Percentiles rank a stretch among this genome's conserved stretches.
These are phyloP conservation scores for Emergomyces orientalis DNA, from an alignment of 2,329 filamentous ascomycete species.

Conservation along the genomic window DNA sequence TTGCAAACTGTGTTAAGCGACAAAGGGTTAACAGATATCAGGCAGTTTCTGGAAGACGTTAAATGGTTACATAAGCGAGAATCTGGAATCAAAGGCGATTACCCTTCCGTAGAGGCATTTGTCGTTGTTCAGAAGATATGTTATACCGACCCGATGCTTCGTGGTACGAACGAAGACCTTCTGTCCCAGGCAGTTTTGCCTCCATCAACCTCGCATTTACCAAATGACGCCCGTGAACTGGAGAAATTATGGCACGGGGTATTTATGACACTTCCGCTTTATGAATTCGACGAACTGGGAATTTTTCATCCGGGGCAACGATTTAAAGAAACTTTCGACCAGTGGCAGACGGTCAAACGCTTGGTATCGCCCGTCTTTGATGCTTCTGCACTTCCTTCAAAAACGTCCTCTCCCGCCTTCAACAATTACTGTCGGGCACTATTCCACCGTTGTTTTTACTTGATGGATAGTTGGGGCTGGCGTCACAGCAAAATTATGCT, in stretches of 20 bases:
- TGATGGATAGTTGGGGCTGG: conserved; percentile 51
- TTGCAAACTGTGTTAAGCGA: conserved; percentile 27
- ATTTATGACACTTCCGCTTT: conserved; percentile 46
- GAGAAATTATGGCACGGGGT: conserved; percentile 37
- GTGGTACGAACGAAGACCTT: conserved; percentile 33
- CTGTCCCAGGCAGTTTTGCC: conserved; percentile 29
- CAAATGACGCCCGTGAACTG: conserved; percentile 23
- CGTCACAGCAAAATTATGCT: conserved; percentile 46
- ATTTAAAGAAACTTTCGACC: conserved; percentile 34
- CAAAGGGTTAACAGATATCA: conserved; percentile 30
- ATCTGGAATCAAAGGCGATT: conserved; percentile 39
- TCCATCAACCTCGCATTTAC: conserved; percentile 25
- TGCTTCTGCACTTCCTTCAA: conserved; percentile 38
- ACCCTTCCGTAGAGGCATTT: conserved; percentile 38
- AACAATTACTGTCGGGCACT: conserved; percentile 47
- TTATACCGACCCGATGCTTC: conserved; percentile 15
- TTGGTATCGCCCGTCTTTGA: conserved; percentile 41
- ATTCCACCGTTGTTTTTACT: conserved; percentile 44
- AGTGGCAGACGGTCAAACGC: conserved; percentile 42
- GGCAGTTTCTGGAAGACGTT: conserved; percentile 39
- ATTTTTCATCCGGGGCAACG: conserved; percentile 36
- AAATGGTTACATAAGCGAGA: conserved; percentile 35
- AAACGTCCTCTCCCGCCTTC: conserved; percentile 35
- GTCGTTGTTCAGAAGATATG: conserved; percentile 41
- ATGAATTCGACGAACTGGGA: conserved; percentile 45